A percentile compares a stretch with the other conserved stretches of the same genome.
phyloP scores from a whole-genome alignment of 2,329 filamentous ascomycete species.

The Colletotrichum kahawae region DNA sequence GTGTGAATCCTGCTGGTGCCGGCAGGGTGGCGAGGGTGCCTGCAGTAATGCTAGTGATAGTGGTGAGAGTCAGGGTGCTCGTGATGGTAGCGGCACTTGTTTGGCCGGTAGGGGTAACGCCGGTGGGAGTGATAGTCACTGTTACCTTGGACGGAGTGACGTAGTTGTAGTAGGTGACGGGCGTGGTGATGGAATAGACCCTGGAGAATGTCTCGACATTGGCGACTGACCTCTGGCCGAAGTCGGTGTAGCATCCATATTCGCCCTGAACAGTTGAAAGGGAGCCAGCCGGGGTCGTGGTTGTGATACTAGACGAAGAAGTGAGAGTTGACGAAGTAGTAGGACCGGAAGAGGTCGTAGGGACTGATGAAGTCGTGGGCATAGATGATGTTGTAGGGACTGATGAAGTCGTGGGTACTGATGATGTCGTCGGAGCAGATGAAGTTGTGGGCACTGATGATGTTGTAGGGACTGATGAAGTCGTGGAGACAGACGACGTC shows the following conservation, averaged over 20 bases:
- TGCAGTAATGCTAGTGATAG: not conserved
- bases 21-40: not conserved
- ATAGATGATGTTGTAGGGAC: no score
- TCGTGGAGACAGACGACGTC: not conserved
- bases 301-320: not conserved
- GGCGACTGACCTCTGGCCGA: not conserved
- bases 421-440: no score
- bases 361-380: no score
- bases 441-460: not conserved
- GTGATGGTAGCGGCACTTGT: not conserved
- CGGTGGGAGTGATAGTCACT: not conserved
- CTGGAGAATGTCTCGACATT: not conserved
- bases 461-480: not conserved
- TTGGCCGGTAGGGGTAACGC: not conserved
- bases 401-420: not conserved
- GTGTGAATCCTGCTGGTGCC: not conserved
- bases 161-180: constrained; percentile 5
- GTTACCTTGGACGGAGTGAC: not conserved
- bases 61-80: not conserved
- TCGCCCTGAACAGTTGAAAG: not conserved
- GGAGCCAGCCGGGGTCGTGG: not conserved
- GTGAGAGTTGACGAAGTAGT: not conserved
- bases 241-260: constrained; percentile 17
- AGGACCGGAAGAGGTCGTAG: not conserved
- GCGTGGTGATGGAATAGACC: constrained; percentile 5